These are phyloP conservation scores for Jacaranda mimosifolia DNA, from an alignment of 257 asterid species.

Conservation along the genomic window DNA sequence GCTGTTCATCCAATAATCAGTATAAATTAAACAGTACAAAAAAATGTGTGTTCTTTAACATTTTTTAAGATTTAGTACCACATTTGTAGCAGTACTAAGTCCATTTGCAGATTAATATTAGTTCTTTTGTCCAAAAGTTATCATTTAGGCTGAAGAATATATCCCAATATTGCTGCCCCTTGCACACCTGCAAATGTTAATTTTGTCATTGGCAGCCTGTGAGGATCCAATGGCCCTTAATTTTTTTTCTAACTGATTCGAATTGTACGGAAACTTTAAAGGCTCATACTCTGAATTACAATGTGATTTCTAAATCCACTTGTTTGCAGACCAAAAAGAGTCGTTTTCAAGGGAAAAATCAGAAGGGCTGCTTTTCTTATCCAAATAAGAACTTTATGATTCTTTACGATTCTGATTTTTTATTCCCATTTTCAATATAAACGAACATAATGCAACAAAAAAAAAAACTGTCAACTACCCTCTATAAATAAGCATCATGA, in stretches of 20 bases:
- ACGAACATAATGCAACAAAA: slow-evolving; percentile 33
- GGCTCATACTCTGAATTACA: neutral
- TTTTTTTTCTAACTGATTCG: no score
- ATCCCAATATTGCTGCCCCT: no score
- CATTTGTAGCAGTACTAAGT: no score
- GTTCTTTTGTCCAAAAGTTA: slow-evolving; percentile 27
- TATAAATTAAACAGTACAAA: neutral
- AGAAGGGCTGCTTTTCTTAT: slow-evolving; percentile 37
- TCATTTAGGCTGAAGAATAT: no score
- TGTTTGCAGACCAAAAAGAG: slow-evolving; percentile 28
- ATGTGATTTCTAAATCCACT: slow-evolving; percentile 33
- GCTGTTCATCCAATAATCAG: neutral
- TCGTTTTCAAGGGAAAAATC: slow-evolving; percentile 42
- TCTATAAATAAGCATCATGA: slow-evolving; percentile 49
- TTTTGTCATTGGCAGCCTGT: no score
- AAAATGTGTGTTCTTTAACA: neutral
- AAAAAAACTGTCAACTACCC: slow-evolving; percentile 35
- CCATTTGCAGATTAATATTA: slow-evolving; percentile 26
- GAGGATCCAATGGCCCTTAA: no score
- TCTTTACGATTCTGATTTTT: slow-evolving; percentile 36
- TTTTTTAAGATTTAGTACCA: no score
- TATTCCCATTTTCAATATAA: slow-evolving; percentile 3
- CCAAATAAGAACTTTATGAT: slow-evolving; percentile 41
- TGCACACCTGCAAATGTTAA: no score
- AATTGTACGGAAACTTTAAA: slow-evolving; percentile 19